Conservation (phyloP, 345 rosid species). For the Syzygium oleosum region DNA sequence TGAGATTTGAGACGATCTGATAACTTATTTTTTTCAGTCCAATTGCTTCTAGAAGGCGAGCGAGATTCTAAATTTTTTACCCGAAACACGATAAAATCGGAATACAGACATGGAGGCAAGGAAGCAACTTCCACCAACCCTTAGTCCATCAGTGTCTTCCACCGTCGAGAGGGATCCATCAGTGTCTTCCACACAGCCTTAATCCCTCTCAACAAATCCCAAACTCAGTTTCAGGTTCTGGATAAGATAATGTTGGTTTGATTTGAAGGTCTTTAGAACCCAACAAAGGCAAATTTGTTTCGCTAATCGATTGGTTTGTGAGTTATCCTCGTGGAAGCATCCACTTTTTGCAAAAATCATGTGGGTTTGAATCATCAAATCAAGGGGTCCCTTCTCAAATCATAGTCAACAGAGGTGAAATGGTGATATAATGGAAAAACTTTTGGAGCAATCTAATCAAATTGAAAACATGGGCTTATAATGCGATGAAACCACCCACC, state of each 20-base stretch:
- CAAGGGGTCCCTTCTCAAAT: neutral
- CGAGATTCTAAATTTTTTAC: neutral
- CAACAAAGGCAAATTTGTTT: neutral
- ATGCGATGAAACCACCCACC: constrained; percentile 3
- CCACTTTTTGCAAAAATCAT: neutral
- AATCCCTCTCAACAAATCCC: neutral
- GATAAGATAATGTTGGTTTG: neutral
- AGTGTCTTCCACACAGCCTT: neutral
- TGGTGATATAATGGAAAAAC: constrained; percentile 6
- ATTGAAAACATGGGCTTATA: constrained; percentile 3
- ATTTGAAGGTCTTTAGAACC: neutral
- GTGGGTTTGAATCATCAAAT: neutral
- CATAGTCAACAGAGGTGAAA: neutral
- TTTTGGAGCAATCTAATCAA: constrained; percentile 27
- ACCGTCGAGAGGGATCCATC: neutral
- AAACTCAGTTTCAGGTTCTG: neutral
- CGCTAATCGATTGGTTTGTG: neutral
- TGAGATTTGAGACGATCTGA: neutral
- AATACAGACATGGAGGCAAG: neutral
- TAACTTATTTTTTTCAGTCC: neutral
- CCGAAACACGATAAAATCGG: neutral
- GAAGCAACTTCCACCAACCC: neutral
- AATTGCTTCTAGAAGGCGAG: neutral
- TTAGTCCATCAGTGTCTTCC: neutral
- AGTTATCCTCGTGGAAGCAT: constrained; percentile 5